phyloP scores from a whole-genome alignment of 192 early-diverging fungal genomes.

The Coemansia sp. region DNA sequence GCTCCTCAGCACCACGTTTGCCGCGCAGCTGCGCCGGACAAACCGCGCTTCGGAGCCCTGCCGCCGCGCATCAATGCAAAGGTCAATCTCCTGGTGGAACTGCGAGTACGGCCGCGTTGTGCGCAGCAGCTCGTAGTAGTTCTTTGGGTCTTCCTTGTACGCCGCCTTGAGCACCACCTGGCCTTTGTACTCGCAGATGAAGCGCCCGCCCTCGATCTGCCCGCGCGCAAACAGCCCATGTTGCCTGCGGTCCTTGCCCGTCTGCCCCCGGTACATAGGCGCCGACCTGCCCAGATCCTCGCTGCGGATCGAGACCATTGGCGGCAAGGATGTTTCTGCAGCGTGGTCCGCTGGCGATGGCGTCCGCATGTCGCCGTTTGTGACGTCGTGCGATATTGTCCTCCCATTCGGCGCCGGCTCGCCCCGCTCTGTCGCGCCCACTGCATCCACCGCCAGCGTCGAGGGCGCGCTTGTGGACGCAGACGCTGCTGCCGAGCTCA shows the following conservation, averaged over 20 bases:
- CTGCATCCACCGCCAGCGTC: neutral
- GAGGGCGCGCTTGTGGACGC: neutral
- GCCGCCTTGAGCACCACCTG: conserved; percentile 63
- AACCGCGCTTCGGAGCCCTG: conserved; percentile 70
- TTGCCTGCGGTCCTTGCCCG: conserved; percentile 25
- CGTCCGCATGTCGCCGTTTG: neutral
- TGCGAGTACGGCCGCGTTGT: conserved; percentile 63
- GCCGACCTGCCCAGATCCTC: conserved; percentile 6
- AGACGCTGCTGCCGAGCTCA: conserved; percentile 13
- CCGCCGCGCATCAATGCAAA: conserved; percentile 69
- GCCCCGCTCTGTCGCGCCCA: neutral
- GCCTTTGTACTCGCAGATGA: conserved; percentile 79
- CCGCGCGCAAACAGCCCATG: conserved; percentile 35
- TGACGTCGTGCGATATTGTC: neutral
- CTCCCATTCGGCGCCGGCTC: neutral
- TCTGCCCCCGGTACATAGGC: conserved; percentile 13
- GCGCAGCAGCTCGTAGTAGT: conserved; percentile 65
- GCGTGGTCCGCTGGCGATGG: neutral
- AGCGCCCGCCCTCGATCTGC: conserved; percentile 32
- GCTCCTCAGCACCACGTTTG: conserved; percentile 64
- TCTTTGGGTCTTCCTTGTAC: conserved; percentile 64
- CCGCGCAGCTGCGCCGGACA: conserved; percentile 62
- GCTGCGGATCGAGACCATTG: conserved; percentile 14
- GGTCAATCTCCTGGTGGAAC: conserved; percentile 63
- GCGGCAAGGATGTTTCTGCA: neutral